Evolutionary conservation across 2,329 filamentous ascomycete species (phyloP).

Genomic region (Pestalotiopsis sp.): DNA sequence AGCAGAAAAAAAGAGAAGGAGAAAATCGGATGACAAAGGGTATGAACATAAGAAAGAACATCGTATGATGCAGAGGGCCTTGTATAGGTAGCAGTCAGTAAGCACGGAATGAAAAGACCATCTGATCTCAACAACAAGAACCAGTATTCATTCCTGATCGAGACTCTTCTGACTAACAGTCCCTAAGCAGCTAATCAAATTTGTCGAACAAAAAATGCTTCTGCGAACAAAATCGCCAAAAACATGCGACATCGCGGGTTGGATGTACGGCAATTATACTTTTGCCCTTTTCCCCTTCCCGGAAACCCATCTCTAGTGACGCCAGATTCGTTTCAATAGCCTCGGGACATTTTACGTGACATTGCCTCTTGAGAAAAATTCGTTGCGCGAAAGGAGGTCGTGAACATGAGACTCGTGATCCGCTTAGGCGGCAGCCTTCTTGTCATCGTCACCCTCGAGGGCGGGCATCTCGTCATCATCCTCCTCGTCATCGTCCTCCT

Average conservation of each 20-base stretch:
- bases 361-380: constrained; percentile 9
- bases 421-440: constrained; percentile 23
- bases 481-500: constrained; percentile 55
- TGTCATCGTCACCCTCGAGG: constrained; percentile 67
- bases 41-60: no score
- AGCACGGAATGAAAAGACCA: background rate
- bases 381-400: background rate
- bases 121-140: background rate
- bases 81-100: no score
- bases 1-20: no score
- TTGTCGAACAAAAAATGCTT: background rate
- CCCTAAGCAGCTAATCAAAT: background rate
- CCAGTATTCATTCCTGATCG: background rate
- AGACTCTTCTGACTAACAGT: background rate
- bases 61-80: no score
- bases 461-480: constrained; percentile 85
- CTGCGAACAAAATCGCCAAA: background rate
- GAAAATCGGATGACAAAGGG: no score
- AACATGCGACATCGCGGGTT: background rate
- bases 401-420: background rate
- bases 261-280: background rate
- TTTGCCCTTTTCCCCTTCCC: constrained; percentile 10
- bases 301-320: constrained; percentile 13
- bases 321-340: constrained; percentile 11
- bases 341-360: constrained; percentile 15